Evolutionary conservation across 768 basidiomycete species (phyloP).

Genomic region (Pleurotus cornucopiae): DNA sequence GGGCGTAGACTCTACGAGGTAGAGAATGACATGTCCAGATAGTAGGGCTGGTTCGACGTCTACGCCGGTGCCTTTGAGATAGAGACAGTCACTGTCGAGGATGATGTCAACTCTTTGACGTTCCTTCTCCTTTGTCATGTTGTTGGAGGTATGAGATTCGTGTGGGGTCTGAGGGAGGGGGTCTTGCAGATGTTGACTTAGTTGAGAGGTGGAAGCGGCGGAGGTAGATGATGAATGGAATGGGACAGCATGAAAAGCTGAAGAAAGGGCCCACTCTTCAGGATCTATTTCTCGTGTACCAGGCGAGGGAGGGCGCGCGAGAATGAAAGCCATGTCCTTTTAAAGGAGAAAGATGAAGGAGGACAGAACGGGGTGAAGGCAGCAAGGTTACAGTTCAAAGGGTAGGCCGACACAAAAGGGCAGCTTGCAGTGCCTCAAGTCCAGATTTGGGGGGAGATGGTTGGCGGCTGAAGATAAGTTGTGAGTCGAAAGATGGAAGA

Average conservation of each 20-base stretch:
- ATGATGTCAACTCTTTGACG: slow-evolving; percentile 68
- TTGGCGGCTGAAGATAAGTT: not conserved
- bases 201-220: not conserved
- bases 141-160: slow-evolving; percentile 16
- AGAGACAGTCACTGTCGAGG: slow-evolving; percentile 65
- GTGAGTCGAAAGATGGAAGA: not conserved
- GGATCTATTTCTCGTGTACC: not conserved
- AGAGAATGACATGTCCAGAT: slow-evolving; percentile 76
- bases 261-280: slow-evolving; percentile 6
- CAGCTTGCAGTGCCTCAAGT: slow-evolving; percentile 1
- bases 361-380: not conserved
- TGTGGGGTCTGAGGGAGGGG: not conserved
- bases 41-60: slow-evolving; percentile 82
- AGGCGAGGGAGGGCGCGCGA: slow-evolving; percentile 6
- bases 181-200: not conserved
- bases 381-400: not conserved
- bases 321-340: slow-evolving; percentile 2
- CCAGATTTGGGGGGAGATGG: not conserved
- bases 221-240: slow-evolving; percentile 3
- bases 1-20: slow-evolving; percentile 77
- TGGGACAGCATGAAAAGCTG: slow-evolving; percentile 1
- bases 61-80: slow-evolving; percentile 73
- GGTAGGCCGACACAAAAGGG: not conserved
- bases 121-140: slow-evolving; percentile 42
- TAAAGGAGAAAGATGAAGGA: not conserved